A percentile compares a stretch with the other conserved stretches of the same genome.
phyloP scores from a whole-genome alignment of 306 rosid genomes.

The Trifolium subterraneum region DNA sequence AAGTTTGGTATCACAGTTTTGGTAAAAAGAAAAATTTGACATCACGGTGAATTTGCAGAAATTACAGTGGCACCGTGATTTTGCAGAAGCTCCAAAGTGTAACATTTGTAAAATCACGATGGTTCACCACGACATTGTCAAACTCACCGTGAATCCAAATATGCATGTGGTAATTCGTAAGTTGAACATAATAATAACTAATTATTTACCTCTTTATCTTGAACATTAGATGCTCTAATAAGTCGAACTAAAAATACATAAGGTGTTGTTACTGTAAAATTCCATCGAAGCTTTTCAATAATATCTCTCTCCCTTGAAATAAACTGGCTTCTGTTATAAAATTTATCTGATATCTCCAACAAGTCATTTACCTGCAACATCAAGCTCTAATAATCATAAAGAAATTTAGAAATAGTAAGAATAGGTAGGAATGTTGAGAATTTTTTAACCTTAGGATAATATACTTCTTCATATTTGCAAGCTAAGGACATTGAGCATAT shows the following conservation, averaged over 20 bases:
- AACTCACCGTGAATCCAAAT: not conserved
- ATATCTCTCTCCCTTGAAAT: not conserved
- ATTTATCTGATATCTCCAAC: not conserved
- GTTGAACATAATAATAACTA: too few species aligned
- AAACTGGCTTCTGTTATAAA: not conserved
- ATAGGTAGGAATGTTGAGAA: not conserved
- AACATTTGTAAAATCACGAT: too few species aligned
- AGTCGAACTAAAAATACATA: slow-evolving; percentile 4
- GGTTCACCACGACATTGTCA: not conserved
- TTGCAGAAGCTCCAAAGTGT: not conserved
- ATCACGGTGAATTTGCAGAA: not conserved
- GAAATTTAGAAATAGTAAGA: not conserved
- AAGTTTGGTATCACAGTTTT: not conserved
- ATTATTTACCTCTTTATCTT: not conserved
- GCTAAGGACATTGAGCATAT: slow-evolving; percentile 70
- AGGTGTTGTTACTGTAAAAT: not conserved
- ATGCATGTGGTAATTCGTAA: not conserved
- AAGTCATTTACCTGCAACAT: not conserved
- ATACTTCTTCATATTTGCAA: slow-evolving; percentile 64
- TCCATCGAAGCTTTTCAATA: not conserved
- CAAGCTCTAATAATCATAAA: not conserved
- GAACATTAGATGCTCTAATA: not conserved
- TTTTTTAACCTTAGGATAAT: slow-evolving; percentile 51
- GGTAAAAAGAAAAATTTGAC: not conserved
- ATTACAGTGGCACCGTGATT: too few species aligned